Percentiles rank a stretch among this genome's conserved stretches.
Conservation (phyloP, 2,329 filamentous ascomycete genomes). For the Paecilomyces fulvus region DNA sequence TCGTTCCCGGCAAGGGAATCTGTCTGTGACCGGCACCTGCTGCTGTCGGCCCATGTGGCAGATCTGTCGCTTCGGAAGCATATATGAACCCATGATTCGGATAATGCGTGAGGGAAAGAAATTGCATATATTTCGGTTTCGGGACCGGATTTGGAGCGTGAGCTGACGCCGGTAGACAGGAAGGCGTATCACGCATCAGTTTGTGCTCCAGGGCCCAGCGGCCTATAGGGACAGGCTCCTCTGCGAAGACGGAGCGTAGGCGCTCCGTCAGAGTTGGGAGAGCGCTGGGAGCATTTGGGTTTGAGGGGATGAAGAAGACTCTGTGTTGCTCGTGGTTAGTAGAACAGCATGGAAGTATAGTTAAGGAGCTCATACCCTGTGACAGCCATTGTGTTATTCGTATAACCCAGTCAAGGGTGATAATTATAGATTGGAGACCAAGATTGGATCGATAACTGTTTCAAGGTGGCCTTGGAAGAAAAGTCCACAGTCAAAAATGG, state of each 20-base stretch:
- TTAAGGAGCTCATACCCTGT: constrained; percentile 22
- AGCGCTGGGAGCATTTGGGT: constrained; percentile 30
- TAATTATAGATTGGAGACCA: not conserved
- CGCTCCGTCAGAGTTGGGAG: constrained; percentile 27
- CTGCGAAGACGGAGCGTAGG: constrained; percentile 27
- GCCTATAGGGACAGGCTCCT: constrained; percentile 26
- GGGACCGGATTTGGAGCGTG: constrained; percentile 18
- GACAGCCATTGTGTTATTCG: constrained; percentile 19
- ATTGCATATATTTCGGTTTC: constrained; percentile 33
- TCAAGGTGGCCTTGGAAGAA: not conserved
- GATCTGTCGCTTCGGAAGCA: constrained; percentile 23
- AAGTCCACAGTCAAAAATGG: not conserved
- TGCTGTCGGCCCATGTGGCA: not conserved
- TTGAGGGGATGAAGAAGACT: constrained; percentile 36
- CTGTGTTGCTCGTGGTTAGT: constrained; percentile 16
- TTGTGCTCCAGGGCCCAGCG: constrained; percentile 36
- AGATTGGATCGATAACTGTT: not conserved
- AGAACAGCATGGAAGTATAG: not conserved
- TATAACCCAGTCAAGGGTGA: not conserved
- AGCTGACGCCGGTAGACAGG: constrained; percentile 27
- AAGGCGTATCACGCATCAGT: constrained; percentile 35
- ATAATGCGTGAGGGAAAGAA: constrained; percentile 33
- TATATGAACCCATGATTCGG: constrained; percentile 34
- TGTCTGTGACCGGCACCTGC: constrained; percentile 5
- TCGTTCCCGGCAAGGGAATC: constrained; percentile 8